phyloP scores from a whole-genome alignment of 176 grass and related monocot genomes.

The Chrysopogon serrulatus region DNA sequence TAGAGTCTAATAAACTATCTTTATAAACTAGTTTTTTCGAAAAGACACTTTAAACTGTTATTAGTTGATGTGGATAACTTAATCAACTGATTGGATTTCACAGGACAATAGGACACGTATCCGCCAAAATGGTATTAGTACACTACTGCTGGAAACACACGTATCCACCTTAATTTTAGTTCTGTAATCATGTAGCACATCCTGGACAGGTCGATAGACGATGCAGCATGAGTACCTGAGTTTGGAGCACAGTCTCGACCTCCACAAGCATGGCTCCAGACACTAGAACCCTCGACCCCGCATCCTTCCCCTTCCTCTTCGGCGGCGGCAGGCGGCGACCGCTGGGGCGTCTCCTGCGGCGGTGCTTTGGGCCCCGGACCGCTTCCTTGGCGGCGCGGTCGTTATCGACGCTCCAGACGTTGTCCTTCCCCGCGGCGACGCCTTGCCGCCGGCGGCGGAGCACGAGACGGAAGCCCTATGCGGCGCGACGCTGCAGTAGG shows the following conservation, averaged over 20 bases:
- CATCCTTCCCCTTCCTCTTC: slow-evolving; percentile 36
- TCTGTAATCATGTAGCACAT: not conserved
- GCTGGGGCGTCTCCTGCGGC: slow-evolving; percentile 16
- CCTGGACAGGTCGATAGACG: not conserved
- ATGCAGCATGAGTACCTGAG: slow-evolving; percentile 48
- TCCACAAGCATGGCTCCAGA: slow-evolving; percentile 90
- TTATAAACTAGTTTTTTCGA: no score
- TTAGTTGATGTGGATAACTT: not conserved
- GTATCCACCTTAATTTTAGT: not conserved
- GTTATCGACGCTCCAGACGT: slow-evolving; percentile 94
- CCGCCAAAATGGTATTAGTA: not conserved
- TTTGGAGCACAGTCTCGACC: slow-evolving; percentile 89
- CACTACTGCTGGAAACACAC: not conserved
- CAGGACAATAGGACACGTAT: not conserved
- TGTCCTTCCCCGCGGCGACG: slow-evolving; percentile 63
- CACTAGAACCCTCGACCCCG: slow-evolving; percentile 49
- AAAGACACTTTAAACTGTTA: not conserved
- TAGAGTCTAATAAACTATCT: not conserved
- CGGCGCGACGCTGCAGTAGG: not conserved
- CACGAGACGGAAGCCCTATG: slow-evolving; percentile 18
- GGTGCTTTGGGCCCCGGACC: slow-evolving; percentile 5
- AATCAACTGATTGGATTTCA: not conserved
- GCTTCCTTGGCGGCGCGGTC: slow-evolving; percentile 33
- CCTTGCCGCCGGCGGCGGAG: slow-evolving; percentile 21
- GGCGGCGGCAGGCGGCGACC: slow-evolving; percentile 19